Conservation (phyloP, 371 early-diverging fungal species). For the Mortierella sp. region DNA sequence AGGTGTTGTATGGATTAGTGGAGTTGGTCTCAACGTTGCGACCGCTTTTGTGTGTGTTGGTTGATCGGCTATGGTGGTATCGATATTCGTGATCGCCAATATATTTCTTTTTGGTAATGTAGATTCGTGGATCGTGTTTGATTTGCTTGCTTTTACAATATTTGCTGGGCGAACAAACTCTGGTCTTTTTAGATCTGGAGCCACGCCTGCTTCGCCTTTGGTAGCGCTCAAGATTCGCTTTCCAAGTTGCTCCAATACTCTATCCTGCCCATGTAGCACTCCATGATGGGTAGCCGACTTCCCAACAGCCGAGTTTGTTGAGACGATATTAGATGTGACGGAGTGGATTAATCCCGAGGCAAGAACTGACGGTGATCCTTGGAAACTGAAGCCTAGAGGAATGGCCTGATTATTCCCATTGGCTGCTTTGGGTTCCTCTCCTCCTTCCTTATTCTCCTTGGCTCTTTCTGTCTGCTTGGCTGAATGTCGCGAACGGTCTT, state of each 20-base stretch:
- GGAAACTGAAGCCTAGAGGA: neutral
- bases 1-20: neutral
- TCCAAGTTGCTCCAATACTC: conserved; percentile 37
- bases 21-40: neutral
- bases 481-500: neutral
- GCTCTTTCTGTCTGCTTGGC: neutral
- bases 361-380: conserved; percentile 14
- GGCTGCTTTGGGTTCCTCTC: neutral
- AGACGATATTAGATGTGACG: conserved; percentile 20
- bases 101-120: neutral
- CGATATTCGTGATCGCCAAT: neutral
- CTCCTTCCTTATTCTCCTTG: conserved; percentile 9
- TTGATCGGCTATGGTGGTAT: neutral
- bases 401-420: neutral
- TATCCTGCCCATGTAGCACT: conserved; percentile 12
- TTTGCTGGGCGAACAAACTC: conserved; percentile 21
- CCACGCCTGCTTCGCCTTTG: conserved; percentile 12
- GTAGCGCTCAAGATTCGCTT: conserved; percentile 35
- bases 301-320: conserved; percentile 27
- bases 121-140: neutral
- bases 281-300: conserved; percentile 2
- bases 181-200: conserved; percentile 9
- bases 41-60: neutral
- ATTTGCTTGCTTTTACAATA: conserved; percentile 9
- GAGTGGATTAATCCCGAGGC: conserved; percentile 46